A percentile compares a stretch with the other conserved stretches of the same genome.
These are phyloP conservation scores for Phytophthora pinifolia DNA, from an alignment of 352 stramenopile genomes.

Conservation along the genomic window DNA sequence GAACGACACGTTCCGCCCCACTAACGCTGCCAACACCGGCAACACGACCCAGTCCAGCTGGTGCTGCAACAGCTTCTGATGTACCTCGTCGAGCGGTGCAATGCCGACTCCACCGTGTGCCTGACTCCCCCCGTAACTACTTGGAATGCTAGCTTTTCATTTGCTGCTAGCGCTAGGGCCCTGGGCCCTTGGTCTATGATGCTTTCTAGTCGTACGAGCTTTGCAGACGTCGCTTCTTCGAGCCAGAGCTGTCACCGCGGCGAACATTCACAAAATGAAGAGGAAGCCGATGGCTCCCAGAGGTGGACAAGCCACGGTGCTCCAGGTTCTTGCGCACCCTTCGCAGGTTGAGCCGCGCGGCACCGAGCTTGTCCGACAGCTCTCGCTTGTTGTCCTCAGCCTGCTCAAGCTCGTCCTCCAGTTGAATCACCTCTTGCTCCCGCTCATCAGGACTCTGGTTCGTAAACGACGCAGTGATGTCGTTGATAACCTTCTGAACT, in stretches of 20 bases:
- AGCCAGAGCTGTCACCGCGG: constrained; percentile 12
- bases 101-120: neutral
- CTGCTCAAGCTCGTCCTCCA: constrained; percentile 66
- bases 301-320: constrained; percentile 20
- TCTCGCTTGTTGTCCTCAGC: constrained; percentile 53
- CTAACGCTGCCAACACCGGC: constrained; percentile 43
- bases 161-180: neutral
- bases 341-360: constrained; percentile 29
- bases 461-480: constrained; percentile 46
- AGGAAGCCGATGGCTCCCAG: constrained; percentile 28
- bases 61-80: constrained; percentile 90
- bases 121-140: neutral
- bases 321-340: constrained; percentile 44
- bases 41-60: constrained; percentile 51
- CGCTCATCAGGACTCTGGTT: constrained; percentile 39
- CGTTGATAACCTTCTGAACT: constrained; percentile 52
- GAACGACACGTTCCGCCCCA: constrained; percentile 76
- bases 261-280: constrained; percentile 46
- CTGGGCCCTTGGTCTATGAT: constrained; percentile 11
- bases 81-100: constrained; percentile 1
- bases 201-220: constrained; percentile 12
- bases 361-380: constrained; percentile 40
- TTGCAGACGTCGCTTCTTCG: constrained; percentile 30
- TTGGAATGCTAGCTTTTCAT: neutral
- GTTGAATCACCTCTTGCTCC: constrained; percentile 44